Conservation (phyloP, 2,329 filamentous ascomycete genomes). For the Penicillium palitans region DNA sequence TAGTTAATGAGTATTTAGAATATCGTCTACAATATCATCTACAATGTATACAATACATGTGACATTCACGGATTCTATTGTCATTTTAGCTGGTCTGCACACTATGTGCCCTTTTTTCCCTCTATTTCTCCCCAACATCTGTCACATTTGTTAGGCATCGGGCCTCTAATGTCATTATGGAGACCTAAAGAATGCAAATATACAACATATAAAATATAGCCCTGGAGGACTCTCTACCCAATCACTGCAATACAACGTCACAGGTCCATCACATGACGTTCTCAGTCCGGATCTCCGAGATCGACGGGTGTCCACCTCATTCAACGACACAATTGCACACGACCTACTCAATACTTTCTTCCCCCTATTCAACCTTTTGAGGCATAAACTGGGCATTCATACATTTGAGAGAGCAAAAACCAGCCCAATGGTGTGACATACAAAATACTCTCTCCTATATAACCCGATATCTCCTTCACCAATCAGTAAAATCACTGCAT, state of each 20-base stretch:
- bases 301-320: constrained; percentile 7
- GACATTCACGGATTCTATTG: neutral
- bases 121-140: neutral
- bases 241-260: constrained; percentile 7
- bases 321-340: constrained; percentile 1
- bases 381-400: neutral
- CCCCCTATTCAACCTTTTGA: neutral
- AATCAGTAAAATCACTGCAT: constrained; percentile 19
- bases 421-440: neutral
- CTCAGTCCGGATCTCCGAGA: constrained; percentile 13
- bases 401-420: neutral
- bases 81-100: neutral
- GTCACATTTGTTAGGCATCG: neutral
- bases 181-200: neutral
- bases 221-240: neutral
- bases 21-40: neutral
- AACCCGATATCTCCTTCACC: constrained; percentile 12
- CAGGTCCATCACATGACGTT: constrained; percentile 15
- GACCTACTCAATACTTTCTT: neutral
- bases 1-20: neutral
- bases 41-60: neutral
- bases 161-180: neutral
- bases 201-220: neutral
- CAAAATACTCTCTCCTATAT: neutral
- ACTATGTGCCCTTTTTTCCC: neutral